phyloP scores from a whole-genome alignment of 2,329 filamentous ascomycete genomes.

The Pseudovirgaria hyperparasitica region DNA sequence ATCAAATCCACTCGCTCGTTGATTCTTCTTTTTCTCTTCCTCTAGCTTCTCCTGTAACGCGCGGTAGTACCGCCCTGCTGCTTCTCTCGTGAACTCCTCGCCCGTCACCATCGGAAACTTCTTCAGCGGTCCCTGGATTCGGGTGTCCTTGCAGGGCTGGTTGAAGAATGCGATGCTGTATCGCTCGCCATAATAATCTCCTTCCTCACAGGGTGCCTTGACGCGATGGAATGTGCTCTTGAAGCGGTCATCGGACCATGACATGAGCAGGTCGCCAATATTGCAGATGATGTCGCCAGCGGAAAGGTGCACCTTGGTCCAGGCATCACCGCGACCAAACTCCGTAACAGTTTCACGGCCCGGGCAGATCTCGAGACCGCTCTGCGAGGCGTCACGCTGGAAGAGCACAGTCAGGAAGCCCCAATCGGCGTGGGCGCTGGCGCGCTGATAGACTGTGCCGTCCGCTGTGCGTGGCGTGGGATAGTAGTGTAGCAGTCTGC shows the following conservation, averaged over 20 bases:
- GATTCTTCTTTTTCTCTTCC: no score
- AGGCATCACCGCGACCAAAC: slow-evolving; percentile 46
- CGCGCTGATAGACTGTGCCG: slow-evolving; percentile 40
- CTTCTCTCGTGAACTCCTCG: slow-evolving; percentile 44
- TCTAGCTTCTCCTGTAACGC: slow-evolving; percentile 38
- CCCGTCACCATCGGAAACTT: slow-evolving; percentile 51
- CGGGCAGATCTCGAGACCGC: slow-evolving; percentile 52
- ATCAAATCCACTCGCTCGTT: no score
- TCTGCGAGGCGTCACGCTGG: slow-evolving; percentile 47
- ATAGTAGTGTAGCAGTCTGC: slow-evolving; percentile 44
- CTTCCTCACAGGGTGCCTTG: slow-evolving; percentile 43
- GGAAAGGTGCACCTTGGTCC: slow-evolving; percentile 49
- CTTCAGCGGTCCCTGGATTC: slow-evolving; percentile 47
- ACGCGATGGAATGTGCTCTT: slow-evolving; percentile 55
- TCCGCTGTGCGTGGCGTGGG: slow-evolving; percentile 23
- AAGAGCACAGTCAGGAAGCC: slow-evolving; percentile 51
- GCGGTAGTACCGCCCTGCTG: slow-evolving; percentile 44
- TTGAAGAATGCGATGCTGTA: slow-evolving; percentile 58
- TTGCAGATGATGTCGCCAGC: slow-evolving; percentile 49
- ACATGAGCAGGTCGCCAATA: slow-evolving; percentile 55
- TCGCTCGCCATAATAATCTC: slow-evolving; percentile 44
- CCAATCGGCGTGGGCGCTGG: slow-evolving; percentile 53
- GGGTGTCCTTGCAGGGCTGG: slow-evolving; percentile 45
- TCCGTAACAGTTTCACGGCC: slow-evolving; percentile 47
- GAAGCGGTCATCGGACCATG: slow-evolving; percentile 54